Evolutionary conservation across 352 stramenopile species (phyloP).

Genomic region (Globisporangium cylindrosporum): DNA sequence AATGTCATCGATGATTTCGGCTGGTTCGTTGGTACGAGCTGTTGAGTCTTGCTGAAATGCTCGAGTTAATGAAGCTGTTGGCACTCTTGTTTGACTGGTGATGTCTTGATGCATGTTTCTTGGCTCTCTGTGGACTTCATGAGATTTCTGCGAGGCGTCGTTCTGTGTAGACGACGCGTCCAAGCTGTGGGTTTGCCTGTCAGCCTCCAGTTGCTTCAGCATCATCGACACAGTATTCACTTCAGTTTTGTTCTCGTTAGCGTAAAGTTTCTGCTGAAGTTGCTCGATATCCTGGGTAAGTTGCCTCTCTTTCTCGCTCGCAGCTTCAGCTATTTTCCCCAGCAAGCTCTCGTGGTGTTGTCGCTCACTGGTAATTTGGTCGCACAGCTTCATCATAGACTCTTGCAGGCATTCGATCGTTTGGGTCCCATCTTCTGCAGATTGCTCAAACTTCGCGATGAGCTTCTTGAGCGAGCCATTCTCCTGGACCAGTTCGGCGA

Average conservation of each 20-base stretch:
- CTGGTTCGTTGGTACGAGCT: background rate
- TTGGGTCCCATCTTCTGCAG: constrained; percentile 30
- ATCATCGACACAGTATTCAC: background rate
- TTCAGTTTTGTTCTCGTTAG: constrained; percentile 8
- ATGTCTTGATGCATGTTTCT: background rate
- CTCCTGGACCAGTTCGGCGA: background rate
- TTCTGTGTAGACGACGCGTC: background rate
- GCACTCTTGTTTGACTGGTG: background rate
- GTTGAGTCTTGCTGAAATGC: background rate
- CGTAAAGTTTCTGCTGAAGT: constrained; percentile 9
- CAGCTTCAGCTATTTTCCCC: background rate
- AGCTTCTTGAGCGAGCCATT: constrained; percentile 15
- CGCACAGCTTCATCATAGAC: constrained; percentile 29
- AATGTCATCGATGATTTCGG: constrained; percentile 16
- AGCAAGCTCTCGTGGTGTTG: constrained; percentile 10
- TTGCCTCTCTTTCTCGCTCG: constrained; percentile 10
- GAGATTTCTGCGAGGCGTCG: background rate
- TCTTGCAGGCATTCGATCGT: constrained; percentile 41
- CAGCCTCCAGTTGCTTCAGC: background rate
- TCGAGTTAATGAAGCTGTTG: background rate
- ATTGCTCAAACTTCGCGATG: constrained; percentile 34
- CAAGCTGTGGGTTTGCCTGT: background rate
- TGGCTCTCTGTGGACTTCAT: background rate
- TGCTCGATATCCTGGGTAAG: constrained; percentile 5
- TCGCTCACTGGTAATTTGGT: constrained; percentile 31